Conservation (phyloP, 2,329 filamentous ascomycete genomes). For the Lachnum nothofagi region DNA sequence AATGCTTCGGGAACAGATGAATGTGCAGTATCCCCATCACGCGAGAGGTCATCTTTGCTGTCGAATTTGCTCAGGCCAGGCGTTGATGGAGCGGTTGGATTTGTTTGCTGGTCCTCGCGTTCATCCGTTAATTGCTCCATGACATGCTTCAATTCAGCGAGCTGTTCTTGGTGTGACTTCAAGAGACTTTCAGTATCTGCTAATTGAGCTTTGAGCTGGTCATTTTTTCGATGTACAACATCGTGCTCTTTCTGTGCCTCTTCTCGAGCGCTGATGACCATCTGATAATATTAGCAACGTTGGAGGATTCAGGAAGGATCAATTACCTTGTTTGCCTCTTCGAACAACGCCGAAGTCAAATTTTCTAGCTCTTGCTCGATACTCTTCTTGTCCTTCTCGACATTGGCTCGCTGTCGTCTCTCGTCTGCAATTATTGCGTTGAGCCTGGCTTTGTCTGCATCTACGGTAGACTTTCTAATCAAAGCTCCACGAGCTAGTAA, state of each 20-base stretch:
- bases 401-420: constrained; percentile 56
- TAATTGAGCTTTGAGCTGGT: constrained; percentile 79
- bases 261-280: constrained; percentile 89
- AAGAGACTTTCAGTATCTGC: constrained; percentile 81
- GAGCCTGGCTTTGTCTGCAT: constrained; percentile 62
- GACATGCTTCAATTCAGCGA: constrained; percentile 83
- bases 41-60: constrained; percentile 42
- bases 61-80: constrained; percentile 71
- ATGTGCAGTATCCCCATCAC: constrained; percentile 31
- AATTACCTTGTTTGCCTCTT: constrained; percentile 82
- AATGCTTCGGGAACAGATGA: constrained; percentile 38
- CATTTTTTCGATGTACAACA: constrained; percentile 73
- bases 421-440: constrained; percentile 59
- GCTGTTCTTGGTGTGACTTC: constrained; percentile 85
- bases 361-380: constrained; percentile 91
- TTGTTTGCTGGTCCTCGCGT: constrained; percentile 61
- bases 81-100: constrained; percentile 67
- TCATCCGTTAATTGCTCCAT: constrained; percentile 81
- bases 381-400: constrained; percentile 74
- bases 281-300: constrained; percentile 82
- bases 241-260: constrained; percentile 84
- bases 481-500: constrained; percentile 69
- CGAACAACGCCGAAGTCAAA: constrained; percentile 87
- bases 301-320: background rate
- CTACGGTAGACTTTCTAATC: constrained; percentile 68